Percentiles rank a stretch among this genome's conserved stretches.
Conservation (phyloP, 1,284 basidiomycete genomes). For the Mycena sp. region DNA sequence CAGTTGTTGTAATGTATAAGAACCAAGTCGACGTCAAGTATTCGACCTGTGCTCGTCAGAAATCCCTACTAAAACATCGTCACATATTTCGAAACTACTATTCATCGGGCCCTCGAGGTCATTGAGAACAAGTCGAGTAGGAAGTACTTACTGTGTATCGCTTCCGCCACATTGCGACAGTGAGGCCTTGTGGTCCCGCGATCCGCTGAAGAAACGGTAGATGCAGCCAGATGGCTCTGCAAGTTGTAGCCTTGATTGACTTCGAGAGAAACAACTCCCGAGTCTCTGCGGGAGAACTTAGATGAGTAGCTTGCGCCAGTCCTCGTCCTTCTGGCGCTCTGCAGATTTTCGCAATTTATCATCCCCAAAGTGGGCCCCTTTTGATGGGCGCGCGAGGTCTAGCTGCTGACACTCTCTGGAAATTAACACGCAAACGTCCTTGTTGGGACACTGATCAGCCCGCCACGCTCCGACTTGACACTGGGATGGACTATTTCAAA, state of each 20-base stretch:
- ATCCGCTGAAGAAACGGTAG: too few relatives aligned
- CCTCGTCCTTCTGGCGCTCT: background rate
- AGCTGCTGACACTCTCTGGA: background rate
- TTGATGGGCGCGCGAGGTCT: background rate
- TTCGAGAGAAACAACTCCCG: background rate
- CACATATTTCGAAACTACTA: too few relatives aligned
- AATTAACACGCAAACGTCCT: background rate
- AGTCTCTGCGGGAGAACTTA: background rate
- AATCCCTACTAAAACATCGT: too few relatives aligned
- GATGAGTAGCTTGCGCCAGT: background rate
- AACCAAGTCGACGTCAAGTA: too few relatives aligned
- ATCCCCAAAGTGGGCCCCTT: too few relatives aligned
- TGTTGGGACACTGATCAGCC: background rate
- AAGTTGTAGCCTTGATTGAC: background rate
- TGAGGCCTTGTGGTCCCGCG: too few relatives aligned
- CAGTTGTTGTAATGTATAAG: too few relatives aligned
- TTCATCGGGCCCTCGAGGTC: too few relatives aligned
- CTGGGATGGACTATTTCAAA: background rate
- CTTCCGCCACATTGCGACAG: too few relatives aligned
- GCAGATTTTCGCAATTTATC: background rate
- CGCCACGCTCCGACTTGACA: background rate
- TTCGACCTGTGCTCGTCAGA: too few relatives aligned
- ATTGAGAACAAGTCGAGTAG: too few relatives aligned
- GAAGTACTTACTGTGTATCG: too few relatives aligned
- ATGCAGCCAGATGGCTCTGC: conserved; percentile 3